A percentile compares a stretch with the other conserved stretches of the same genome.
phyloP scores from a whole-genome alignment of 768 basidiomycete genomes.

The Pulveroboletus sp. region DNA sequence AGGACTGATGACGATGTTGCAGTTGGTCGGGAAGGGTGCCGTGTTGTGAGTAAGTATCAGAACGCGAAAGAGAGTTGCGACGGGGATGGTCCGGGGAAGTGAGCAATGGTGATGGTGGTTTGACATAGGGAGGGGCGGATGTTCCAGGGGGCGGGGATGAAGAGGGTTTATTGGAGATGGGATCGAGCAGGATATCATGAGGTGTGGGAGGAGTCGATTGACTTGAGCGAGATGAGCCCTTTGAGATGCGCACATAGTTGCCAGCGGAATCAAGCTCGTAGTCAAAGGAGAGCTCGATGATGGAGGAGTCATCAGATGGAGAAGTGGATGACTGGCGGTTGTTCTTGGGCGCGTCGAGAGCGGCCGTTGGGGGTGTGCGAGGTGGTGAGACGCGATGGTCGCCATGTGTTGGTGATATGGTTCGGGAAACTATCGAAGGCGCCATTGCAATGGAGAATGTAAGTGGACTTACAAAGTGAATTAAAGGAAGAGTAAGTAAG shows the following conservation, averaged over 20 bases:
- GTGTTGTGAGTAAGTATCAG: slow-evolving; percentile 56
- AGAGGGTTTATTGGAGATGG: slow-evolving; percentile 21
- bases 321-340: slow-evolving; percentile 32
- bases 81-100: slow-evolving; percentile 38
- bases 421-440: slow-evolving; percentile 17
- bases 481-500: not conserved
- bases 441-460: slow-evolving; percentile 18
- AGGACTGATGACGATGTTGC: slow-evolving; percentile 29
- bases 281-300: slow-evolving; percentile 48
- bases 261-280: slow-evolving; percentile 45
- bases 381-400: slow-evolving; percentile 31
- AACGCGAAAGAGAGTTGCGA: slow-evolving; percentile 58
- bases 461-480: slow-evolving; percentile 12
- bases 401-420: slow-evolving; percentile 29
- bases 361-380: slow-evolving; percentile 25
- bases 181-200: slow-evolving; percentile 30
- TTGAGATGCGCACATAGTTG: slow-evolving; percentile 45
- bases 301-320: slow-evolving; percentile 44
- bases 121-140: slow-evolving; percentile 18
- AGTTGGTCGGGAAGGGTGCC: slow-evolving; percentile 28
- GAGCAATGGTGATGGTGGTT: slow-evolving; percentile 34
- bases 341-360: slow-evolving; percentile 32
- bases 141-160: slow-evolving; percentile 25
- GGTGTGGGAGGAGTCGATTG: slow-evolving; percentile 43
- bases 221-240: slow-evolving; percentile 37